Evolutionary conservation across 2,329 filamentous ascomycete species (phyloP).

Genomic region (Colletotrichum agaves): DNA sequence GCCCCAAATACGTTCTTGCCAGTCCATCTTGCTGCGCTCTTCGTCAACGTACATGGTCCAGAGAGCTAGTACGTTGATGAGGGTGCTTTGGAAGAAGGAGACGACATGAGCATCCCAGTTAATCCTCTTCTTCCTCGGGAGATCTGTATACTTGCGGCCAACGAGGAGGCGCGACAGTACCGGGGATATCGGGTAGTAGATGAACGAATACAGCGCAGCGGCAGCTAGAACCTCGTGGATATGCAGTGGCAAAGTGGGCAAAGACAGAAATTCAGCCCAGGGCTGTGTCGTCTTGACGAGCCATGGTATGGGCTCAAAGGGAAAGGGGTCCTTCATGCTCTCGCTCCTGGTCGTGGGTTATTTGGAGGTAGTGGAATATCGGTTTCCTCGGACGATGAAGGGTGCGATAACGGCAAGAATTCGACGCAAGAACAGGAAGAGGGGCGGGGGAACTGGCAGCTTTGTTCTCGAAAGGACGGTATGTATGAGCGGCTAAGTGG

Average conservation of each 20-base stretch:
- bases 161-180: slow-evolving; percentile 70
- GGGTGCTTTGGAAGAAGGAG: slow-evolving; percentile 79
- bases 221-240: slow-evolving; percentile 79
- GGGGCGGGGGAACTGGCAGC: not conserved
- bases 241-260: slow-evolving; percentile 78
- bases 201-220: slow-evolving; percentile 74
- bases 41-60: slow-evolving; percentile 77
- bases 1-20: slow-evolving; percentile 78
- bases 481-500: too few relatives aligned
- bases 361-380: not conserved
- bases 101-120: slow-evolving; percentile 92
- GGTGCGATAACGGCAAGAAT: not conserved
- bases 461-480: not conserved
- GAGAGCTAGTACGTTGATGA: slow-evolving; percentile 79
- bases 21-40: slow-evolving; percentile 73
- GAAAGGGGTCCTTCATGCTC: slow-evolving; percentile 79
- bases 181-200: slow-evolving; percentile 75
- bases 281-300: slow-evolving; percentile 69
- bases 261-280: slow-evolving; percentile 68
- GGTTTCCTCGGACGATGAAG: not conserved
- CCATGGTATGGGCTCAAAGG: slow-evolving; percentile 69
- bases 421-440: not conserved
- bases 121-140: slow-evolving; percentile 69
- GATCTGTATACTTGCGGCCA: slow-evolving; percentile 72
- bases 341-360: not conserved